phyloP scores from a whole-genome alignment of 371 early-diverging fungal genomes.

The Circinella minor region DNA sequence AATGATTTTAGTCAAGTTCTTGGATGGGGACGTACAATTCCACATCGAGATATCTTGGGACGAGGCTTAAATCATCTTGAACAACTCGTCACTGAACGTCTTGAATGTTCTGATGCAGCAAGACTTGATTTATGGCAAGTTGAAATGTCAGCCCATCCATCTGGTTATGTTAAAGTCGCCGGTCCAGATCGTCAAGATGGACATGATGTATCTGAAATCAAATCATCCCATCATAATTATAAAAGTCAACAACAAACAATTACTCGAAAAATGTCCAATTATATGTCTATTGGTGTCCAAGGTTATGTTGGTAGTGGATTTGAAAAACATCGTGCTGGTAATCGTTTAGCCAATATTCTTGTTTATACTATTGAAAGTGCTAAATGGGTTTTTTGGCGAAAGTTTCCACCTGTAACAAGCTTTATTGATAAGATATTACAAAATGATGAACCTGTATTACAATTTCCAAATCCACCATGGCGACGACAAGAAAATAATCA shows the following conservation, averaged over 20 bases:
- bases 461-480: background rate
- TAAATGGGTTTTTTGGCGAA: conserved; percentile 62
- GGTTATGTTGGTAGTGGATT: conserved; percentile 69
- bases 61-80: conserved; percentile 50
- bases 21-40: conserved; percentile 70
- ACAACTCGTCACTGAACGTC: conserved; percentile 48
- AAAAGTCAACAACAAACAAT: conserved; percentile 10
- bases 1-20: conserved; percentile 70
- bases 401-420: conserved; percentile 57
- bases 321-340: conserved; percentile 64
- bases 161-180: conserved; percentile 54
- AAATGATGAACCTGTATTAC: conserved; percentile 27
- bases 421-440: conserved; percentile 48
- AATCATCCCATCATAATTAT: background rate
- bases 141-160: conserved; percentile 48
- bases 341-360: conserved; percentile 57
- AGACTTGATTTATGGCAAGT: conserved; percentile 68
- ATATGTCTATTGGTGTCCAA: conserved; percentile 67
- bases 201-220: conserved; percentile 24
- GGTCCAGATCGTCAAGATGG: conserved; percentile 26
- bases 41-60: conserved; percentile 54
- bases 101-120: conserved; percentile 56
- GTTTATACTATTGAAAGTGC: conserved; percentile 60
- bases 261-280: conserved; percentile 60
- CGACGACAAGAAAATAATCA: background rate